Evolutionary conservation across 768 basidiomycete genomes (phyloP), one percentile per base, ranked within the genome.

Genomic region (Kwoniella botswanensis): DNA sequence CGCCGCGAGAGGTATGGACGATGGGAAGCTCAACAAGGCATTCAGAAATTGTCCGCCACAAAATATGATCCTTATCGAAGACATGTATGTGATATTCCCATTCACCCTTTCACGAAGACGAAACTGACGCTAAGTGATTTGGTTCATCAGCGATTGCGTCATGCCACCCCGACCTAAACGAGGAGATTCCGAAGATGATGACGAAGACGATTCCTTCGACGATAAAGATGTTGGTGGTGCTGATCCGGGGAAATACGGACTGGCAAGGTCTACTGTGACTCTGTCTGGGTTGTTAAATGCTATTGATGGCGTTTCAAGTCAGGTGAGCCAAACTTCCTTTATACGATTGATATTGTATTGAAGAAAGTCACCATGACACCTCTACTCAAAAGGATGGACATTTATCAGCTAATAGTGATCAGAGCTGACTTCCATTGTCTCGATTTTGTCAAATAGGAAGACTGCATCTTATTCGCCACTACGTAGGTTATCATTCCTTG

Each of bases 21-120:
- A 96, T 80, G 90, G 89, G 73, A 93, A 92, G 12, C 86, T 96
- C 26, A 91, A 90, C 22, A 90, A 91, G 13, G 88, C 94, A 46
- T 93, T 95, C 90, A 91, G 92, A 29, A 89, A 91, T 50, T 93
- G 94, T 6, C 92, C 93, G 2, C 89, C 91, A 43, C 88, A 90
- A 17, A 93, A 91, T 80, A 92, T 96, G 58, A 89, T 95, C 65
- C 87, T 96, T 12, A 87, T 96, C 22, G 94, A 96, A 81, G 94
- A 96, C 81, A 88, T 96, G 81, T 81, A 56, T 70, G 78, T 65
- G 15, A 26, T 0, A 1, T 55, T 17, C 11, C 54, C 22, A n/a
- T 17, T 17, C 4, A 26, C 54, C 22, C 42, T 17, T 17, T 2
- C 29, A 22, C 24, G 15, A 10, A 58, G 26, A 35, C 11, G 13